Base-by-base conservation (phyloP, 345 rosid genomes). In the Rhodamnia argentea region DNA sequence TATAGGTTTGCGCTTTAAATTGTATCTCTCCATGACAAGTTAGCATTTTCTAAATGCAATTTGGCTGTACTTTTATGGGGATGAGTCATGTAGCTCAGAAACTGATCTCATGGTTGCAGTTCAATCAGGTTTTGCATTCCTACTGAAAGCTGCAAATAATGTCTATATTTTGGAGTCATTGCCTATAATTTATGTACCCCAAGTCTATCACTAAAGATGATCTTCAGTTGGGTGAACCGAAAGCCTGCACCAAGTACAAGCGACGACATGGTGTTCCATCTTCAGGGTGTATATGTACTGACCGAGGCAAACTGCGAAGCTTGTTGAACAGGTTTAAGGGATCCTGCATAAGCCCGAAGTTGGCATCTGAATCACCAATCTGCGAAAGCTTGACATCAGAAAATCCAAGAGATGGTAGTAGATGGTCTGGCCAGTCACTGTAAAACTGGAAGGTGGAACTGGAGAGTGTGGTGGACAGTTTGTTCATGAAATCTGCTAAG, bases 361-460 rank as follows among this genome's bases (percentile, higher is more conserved):
- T 91, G 23, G 98, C 99, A 90, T 96, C 98, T 58, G 99, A 95
- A 82, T 96, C 96, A 82, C 99, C 99, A 62, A 95, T 96, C 87
- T 97, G 98, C 84, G 98, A 96, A 90, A 97, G 96, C 81, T 86
- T 92, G 78, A 96, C 99, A 64, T 94, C 86, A 86, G 98, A 91
- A 90, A 95, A 96, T 82, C 99, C 99, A 29, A 97, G 86, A 59
- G 99, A 88, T 86, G 98, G 98, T 81, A 97, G 92, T 32, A 95
- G 94, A 83, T 91, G 94, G 64, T 97, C 98, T 32, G 99, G 99
- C 99, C 98, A 96, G 90, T 96, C 98, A 87, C 98, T 93, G 86
- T 96, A 93, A 90, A 97, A 97, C 70, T 93, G 92, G 93, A 93
- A 97, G 87, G 90, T 90, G 55, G 98, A 94, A 89, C 85, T 92